Evolutionary conservation across 805 yeast species (phyloP).

Genomic region (Hyphopichia homilentoma): DNA sequence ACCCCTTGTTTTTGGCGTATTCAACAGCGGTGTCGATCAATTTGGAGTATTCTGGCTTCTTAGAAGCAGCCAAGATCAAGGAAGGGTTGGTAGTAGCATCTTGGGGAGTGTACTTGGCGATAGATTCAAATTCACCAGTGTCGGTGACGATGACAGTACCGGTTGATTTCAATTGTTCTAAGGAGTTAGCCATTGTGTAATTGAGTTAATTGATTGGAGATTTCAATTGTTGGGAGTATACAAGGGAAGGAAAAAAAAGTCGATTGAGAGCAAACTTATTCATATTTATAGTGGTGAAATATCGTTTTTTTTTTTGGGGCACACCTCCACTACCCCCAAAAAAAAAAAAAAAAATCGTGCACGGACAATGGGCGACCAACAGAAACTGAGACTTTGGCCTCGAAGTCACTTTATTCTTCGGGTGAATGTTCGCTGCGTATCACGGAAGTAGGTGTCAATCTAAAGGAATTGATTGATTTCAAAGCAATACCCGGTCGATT

Average conservation of each 20-base stretch:
- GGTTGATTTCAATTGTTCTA: slow-evolving; percentile 89
- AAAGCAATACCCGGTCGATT: too few relatives aligned
- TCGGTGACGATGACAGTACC: slow-evolving; percentile 98
- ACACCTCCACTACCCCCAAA: too few relatives aligned
- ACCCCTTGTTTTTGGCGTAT: slow-evolving; percentile 61
- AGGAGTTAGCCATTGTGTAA: slow-evolving; percentile 43
- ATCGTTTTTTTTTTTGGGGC: too few relatives aligned
- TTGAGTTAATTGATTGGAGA: background rate
- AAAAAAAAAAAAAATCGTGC: too few relatives aligned
- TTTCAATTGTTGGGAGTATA: background rate
- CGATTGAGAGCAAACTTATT: too few relatives aligned
- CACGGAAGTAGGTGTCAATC: too few relatives aligned
- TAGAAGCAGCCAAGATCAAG: slow-evolving; percentile 91
- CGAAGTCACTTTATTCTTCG: too few relatives aligned
- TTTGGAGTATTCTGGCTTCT: slow-evolving; percentile 82
- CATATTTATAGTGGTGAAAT: too few relatives aligned
- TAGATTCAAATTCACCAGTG: slow-evolving; percentile 97
- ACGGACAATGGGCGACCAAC: too few relatives aligned
- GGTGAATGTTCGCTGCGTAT: too few relatives aligned
- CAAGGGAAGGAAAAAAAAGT: background rate
- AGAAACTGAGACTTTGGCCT: too few relatives aligned
- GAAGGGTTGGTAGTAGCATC: slow-evolving; percentile 99
- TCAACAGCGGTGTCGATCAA: slow-evolving; percentile 89
- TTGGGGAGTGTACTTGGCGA: slow-evolving; percentile 97
- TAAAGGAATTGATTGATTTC: too few relatives aligned